Conservation (phyloP, 805 yeast genomes). For the Candida berthetii region DNA sequence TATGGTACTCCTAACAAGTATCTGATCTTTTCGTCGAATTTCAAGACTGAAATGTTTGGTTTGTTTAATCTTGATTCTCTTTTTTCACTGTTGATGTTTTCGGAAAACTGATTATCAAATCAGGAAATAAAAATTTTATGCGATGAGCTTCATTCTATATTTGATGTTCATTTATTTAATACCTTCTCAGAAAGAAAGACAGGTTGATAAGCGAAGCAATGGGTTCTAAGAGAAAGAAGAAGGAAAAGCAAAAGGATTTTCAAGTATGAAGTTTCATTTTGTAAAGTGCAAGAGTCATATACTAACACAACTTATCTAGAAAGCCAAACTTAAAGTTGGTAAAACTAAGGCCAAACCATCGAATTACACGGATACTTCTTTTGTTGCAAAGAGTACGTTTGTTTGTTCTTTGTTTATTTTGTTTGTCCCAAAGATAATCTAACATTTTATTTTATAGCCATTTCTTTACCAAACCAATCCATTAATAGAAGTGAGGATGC, state of each 20-base stretch:
- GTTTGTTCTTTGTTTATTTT: slow-evolving; percentile 27
- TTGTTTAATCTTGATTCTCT: too few relatives aligned
- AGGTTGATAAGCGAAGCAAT: neutral
- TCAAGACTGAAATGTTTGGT: too few relatives aligned
- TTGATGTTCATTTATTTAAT: too few relatives aligned
- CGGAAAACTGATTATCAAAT: too few relatives aligned
- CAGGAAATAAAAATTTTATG: too few relatives aligned
- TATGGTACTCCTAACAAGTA: too few relatives aligned
- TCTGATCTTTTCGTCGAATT: too few relatives aligned
- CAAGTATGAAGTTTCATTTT: slow-evolving; percentile 20
- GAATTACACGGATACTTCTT: slow-evolving; percentile 82
- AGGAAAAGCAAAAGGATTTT: slow-evolving; percentile 54
- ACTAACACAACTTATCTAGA: slow-evolving; percentile 22
- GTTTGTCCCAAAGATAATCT: slow-evolving; percentile 3
- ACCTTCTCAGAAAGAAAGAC: too few relatives aligned
- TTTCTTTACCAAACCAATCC: slow-evolving; percentile 33
- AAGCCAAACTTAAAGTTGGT: slow-evolving; percentile 83
- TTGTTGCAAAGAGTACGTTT: slow-evolving; percentile 58
- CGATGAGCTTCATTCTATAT: too few relatives aligned
- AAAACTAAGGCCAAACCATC: slow-evolving; percentile 66
- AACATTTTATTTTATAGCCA: slow-evolving; percentile 16
- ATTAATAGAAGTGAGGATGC: slow-evolving; percentile 14
- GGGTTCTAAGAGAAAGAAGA: slow-evolving; percentile 30
- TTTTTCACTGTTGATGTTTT: too few relatives aligned
- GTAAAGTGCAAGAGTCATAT: neutral